These are phyloP conservation scores for Cordyceps cicadae DNA, from an alignment of 2,329 filamentous ascomycete species.

Conservation along the genomic window DNA sequence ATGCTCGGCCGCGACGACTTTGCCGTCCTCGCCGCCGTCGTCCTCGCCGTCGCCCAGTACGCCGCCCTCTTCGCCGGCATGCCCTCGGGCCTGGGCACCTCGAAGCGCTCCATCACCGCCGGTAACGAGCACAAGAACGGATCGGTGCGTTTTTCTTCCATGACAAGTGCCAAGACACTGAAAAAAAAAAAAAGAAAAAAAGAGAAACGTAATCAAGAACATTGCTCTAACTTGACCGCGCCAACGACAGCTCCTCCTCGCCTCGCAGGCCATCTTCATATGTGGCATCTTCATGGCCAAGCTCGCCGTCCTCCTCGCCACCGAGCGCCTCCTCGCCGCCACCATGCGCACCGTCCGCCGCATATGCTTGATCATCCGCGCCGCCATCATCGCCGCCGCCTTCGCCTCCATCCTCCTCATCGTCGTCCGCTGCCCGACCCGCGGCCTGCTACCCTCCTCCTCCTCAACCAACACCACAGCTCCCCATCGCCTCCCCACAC, in stretches of 20 bases:
- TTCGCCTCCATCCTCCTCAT: constrained; percentile 9
- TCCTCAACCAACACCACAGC: not conserved
- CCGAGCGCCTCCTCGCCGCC: constrained; percentile 14
- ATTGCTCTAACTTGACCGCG: not conserved
- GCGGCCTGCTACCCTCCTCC: not conserved
- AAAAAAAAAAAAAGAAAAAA: too few species aligned
- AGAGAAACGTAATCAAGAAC: too few species aligned
- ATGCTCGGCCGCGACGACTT: constrained; percentile 15
- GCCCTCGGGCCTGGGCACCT: constrained; percentile 12
- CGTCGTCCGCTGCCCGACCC: constrained; percentile 4
- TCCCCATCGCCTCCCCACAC: not conserved
- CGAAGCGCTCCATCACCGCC: constrained; percentile 3
- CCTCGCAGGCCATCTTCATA: constrained; percentile 12
- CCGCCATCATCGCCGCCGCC: constrained; percentile 6
- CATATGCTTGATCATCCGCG: constrained; percentile 10
- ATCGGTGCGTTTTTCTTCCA: constrained; percentile 3
- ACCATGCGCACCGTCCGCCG: constrained; percentile 10
- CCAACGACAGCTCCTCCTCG: constrained; percentile 3
- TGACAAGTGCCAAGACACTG: too few species aligned
- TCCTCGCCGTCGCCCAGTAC: constrained; percentile 10
- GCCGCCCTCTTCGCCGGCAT: constrained; percentile 13
- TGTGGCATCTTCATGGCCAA: constrained; percentile 14
- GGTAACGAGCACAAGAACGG: constrained; percentile 8
- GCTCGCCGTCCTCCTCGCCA: constrained; percentile 15
- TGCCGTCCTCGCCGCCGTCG: constrained; percentile 3